phyloP scores from a whole-genome alignment of 2,329 filamentous ascomycete genomes.

The Aspergillus ustus region DNA sequence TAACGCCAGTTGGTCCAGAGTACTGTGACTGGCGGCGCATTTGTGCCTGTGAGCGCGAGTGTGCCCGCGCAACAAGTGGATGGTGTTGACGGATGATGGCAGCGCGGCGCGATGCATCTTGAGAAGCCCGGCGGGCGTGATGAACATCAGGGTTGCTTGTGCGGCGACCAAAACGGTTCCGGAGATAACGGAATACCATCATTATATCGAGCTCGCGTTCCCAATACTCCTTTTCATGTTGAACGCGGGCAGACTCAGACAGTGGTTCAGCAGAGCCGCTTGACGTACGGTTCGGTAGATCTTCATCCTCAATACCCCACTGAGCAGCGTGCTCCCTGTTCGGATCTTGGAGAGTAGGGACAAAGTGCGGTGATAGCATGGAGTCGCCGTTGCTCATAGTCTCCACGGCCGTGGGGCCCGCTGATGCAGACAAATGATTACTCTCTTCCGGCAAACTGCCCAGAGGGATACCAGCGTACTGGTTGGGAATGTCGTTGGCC shows the following conservation, averaged over 20 bases:
- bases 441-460: constrained; percentile 32
- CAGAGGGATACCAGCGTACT: constrained; percentile 77
- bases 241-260: constrained; percentile 45
- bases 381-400: constrained; percentile 32
- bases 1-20: constrained; percentile 33
- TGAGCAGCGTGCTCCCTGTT: constrained; percentile 58
- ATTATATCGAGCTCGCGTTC: constrained; percentile 88
- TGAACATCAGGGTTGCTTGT: constrained; percentile 43
- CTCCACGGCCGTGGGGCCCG: constrained; percentile 22
- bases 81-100: constrained; percentile 88
- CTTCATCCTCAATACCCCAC: constrained; percentile 70
- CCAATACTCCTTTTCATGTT: constrained; percentile 78
- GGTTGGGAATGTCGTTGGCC: constrained; percentile 64
- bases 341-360: constrained; percentile 52
- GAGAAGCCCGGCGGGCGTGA: constrained; percentile 49
- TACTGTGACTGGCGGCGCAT: constrained; percentile 57
- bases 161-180: constrained; percentile 70
- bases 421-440: constrained; percentile 20
- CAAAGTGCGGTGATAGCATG: constrained; percentile 51
- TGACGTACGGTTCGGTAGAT: constrained; percentile 29
- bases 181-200: constrained; percentile 87
- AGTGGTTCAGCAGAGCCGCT: constrained; percentile 28
- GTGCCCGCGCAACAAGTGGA: constrained; percentile 72
- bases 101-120: constrained; percentile 74
- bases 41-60: constrained; percentile 53